These are phyloP conservation scores for Colletotrichum sublineola DNA, from an alignment of 2,329 filamentous ascomycete genomes.

Conservation along the genomic window DNA sequence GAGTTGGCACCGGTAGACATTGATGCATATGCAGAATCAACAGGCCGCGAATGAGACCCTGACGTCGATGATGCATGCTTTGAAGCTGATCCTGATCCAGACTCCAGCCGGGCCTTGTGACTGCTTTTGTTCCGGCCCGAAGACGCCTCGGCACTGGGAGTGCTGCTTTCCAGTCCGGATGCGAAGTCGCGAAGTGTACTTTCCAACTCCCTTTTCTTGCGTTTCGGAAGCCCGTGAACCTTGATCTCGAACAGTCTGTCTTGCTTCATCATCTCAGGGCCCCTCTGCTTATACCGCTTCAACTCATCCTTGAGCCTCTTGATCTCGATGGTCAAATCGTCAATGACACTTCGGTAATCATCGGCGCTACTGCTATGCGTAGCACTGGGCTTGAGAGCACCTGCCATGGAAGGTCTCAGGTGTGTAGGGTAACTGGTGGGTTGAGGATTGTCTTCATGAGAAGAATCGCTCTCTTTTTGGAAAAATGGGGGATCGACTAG, in stretches of 20 bases:
- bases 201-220: constrained; percentile 83
- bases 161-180: constrained; percentile 49
- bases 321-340: constrained; percentile 88
- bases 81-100: constrained; percentile 58
- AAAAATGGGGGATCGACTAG: constrained; percentile 68
- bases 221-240: constrained; percentile 77
- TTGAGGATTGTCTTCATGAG: constrained; percentile 58
- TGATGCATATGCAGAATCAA: constrained; percentile 78
- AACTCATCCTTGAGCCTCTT: constrained; percentile 81
- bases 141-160: constrained; percentile 64
- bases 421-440: constrained; percentile 42
- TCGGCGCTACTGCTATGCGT: constrained; percentile 74
- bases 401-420: constrained; percentile 45
- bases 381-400: constrained; percentile 48
- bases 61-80: constrained; percentile 68
- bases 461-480: constrained; percentile 66
- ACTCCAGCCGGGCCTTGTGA: constrained; percentile 57
- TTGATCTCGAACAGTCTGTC: constrained; percentile 89
- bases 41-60: constrained; percentile 64
- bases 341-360: constrained; percentile 86
- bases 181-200: constrained; percentile 79
- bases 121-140: constrained; percentile 58
- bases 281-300: constrained; percentile 76
- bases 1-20: constrained; percentile 68
- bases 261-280: constrained; percentile 75